These are phyloP conservation scores for Speleostelium caveatum DNA, from an alignment of 78 protist genomes.

Conservation along the genomic window DNA sequence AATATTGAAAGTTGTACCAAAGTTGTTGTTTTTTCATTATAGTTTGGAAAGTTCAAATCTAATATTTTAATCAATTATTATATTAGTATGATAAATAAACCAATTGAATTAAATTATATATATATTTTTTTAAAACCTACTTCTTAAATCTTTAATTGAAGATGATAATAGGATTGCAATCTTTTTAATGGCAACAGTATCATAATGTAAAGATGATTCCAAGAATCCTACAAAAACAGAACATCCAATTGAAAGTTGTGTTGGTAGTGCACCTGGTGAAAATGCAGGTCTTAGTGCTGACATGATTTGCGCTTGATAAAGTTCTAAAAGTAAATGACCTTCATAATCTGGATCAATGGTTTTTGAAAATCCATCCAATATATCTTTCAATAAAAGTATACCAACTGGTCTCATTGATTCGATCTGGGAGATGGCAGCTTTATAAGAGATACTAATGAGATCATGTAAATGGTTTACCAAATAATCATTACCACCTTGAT, in stretches of 20 bases:
- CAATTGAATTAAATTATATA: no score
- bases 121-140: no score
- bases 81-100: no score
- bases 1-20: conserved; percentile 75
- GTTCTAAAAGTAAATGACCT: conserved; percentile 76
- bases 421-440: conserved; percentile 69
- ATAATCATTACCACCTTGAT: conserved; percentile 5
- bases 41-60: conserved; percentile 55
- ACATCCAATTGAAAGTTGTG: conserved; percentile 53
- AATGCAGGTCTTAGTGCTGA: conserved; percentile 81
- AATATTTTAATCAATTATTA: no score
- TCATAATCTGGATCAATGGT: conserved; percentile 79
- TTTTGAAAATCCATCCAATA: conserved; percentile 53
- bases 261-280: conserved; percentile 62
- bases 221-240: conserved; percentile 50
- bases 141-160: conserved; percentile 36
- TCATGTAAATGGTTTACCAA: conserved; percentile 52
- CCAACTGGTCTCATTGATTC: conserved; percentile 82
- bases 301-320: conserved; percentile 82
- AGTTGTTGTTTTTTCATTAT: conserved; percentile 77
- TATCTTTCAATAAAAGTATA: conserved; percentile 51
- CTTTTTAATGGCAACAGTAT: conserved; percentile 62
- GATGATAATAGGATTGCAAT: conserved; percentile 1
- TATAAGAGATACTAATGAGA: conserved; percentile 61
- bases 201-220: conserved; percentile 46